These are phyloP conservation scores for Basidiobolus meristosporus DNA, from an alignment of 371 early-diverging fungal genomes.

Conservation along the genomic window DNA sequence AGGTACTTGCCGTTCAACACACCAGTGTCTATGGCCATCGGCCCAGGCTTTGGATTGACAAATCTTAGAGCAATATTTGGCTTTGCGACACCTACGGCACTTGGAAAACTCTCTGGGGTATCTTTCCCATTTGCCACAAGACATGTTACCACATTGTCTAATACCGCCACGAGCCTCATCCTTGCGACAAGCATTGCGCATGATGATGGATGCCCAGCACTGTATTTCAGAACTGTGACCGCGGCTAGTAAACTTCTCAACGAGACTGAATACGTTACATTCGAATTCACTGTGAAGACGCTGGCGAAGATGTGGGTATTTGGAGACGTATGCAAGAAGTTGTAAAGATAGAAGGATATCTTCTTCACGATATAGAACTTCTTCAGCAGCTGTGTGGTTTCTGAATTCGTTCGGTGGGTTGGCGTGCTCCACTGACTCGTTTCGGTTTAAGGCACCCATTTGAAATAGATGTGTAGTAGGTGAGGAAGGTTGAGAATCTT, in stretches of 20 bases:
- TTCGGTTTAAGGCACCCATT: too few relatives aligned
- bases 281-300: slow-evolving; percentile 35
- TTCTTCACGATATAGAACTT: slow-evolving; percentile 54
- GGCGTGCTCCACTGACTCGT: too few relatives aligned
- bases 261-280: slow-evolving; percentile 46
- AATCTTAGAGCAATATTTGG: slow-evolving; percentile 65
- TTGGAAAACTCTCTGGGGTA: slow-evolving; percentile 62
- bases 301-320: slow-evolving; percentile 53
- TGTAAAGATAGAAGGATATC: slow-evolving; percentile 71
- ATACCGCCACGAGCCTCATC: slow-evolving; percentile 48
- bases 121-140: slow-evolving; percentile 56
- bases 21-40: slow-evolving; percentile 69
- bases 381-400: slow-evolving; percentile 25
- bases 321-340: slow-evolving; percentile 68
- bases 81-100: slow-evolving; percentile 62
- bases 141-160: slow-evolving; percentile 53
- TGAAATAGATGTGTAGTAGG: too few relatives aligned
- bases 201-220: slow-evolving; percentile 60
- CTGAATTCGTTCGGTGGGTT: too few relatives aligned
- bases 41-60: too few relatives aligned
- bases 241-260: slow-evolving; percentile 50
- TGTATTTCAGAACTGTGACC: slow-evolving; percentile 40
- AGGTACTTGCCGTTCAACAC: slow-evolving; percentile 32
- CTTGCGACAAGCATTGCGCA: slow-evolving; percentile 64
- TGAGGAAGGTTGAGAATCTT: too few relatives aligned